Evolutionary conservation across 2,329 filamentous ascomycete genomes (phyloP).

Genomic region (Cercospora citrullina): DNA sequence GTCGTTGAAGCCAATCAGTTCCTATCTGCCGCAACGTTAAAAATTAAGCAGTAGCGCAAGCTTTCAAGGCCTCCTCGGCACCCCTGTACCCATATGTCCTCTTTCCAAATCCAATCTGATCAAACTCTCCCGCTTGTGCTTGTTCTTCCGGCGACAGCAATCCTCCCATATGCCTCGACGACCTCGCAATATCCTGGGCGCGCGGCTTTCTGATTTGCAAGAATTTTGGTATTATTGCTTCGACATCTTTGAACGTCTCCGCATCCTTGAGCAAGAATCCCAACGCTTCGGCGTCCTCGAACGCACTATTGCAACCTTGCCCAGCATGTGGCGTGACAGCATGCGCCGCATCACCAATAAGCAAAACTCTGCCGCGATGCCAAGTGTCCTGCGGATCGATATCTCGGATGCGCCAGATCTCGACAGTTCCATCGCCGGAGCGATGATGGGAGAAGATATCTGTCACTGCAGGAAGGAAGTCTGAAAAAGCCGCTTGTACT

Average conservation of each 20-base stretch:
- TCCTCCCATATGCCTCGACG: conserved; percentile 16
- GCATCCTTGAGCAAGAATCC: conserved; percentile 11
- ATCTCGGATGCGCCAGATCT: conserved; percentile 20
- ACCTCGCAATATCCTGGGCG: conserved; percentile 10
- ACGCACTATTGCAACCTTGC: conserved; percentile 14
- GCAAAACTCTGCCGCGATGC: conserved; percentile 11
- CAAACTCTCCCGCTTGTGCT: neutral
- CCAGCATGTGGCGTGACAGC: conserved; percentile 20
- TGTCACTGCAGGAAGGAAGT: conserved; percentile 4
- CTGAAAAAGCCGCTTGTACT: conserved; percentile 8
- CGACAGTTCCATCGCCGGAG: conserved; percentile 12
- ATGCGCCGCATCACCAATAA: conserved; percentile 15
- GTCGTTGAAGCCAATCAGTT: neutral
- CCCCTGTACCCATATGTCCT: conserved; percentile 14
- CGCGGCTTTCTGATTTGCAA: conserved; percentile 9
- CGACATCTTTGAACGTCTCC: neutral
- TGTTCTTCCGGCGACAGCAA: conserved; percentile 8
- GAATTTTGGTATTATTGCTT: conserved; percentile 5
- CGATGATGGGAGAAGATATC: conserved; percentile 14
- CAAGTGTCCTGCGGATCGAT: conserved; percentile 11
- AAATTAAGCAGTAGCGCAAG: neutral
- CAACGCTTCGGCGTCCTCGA: conserved; percentile 20
- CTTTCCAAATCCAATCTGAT: conserved; percentile 7
- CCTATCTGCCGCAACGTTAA: neutral
- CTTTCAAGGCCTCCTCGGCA: conserved; percentile 7